Conservation (phyloP, 306 rosid genomes). For the Prunus mira region DNA sequence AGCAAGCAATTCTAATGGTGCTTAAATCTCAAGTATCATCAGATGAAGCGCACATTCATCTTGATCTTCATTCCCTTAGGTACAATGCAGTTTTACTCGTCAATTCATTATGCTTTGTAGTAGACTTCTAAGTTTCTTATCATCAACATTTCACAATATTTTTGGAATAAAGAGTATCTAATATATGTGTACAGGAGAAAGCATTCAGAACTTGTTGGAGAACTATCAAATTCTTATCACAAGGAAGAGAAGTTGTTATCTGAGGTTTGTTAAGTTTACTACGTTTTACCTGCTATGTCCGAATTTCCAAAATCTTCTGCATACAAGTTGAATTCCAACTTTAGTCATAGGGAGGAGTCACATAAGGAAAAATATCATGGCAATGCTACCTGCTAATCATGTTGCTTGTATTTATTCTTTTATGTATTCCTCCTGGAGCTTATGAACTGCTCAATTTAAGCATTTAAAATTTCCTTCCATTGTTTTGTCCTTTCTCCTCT, state of each 20-base stretch:
- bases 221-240: constrained; percentile 80
- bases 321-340: background rate
- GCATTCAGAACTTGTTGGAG: constrained; percentile 83
- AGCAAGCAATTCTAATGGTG: constrained; percentile 78
- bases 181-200: constrained; percentile 67
- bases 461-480: background rate
- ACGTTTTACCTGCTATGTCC: background rate
- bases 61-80: constrained; percentile 95
- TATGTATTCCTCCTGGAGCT: background rate
- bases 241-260: constrained; percentile 81
- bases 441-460: background rate
- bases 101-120: constrained; percentile 17
- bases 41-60: constrained; percentile 98
- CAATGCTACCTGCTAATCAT: background rate
- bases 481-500: background rate
- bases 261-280: constrained; percentile 53
- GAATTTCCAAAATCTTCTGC: background rate
- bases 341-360: background rate
- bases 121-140: constrained; percentile 11
- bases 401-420: background rate
- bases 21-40: constrained; percentile 89
- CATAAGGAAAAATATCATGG: background rate
- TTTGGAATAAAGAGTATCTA: constrained; percentile 10
- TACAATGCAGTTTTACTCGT: constrained; percentile 25
- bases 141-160: background rate